Evolutionary conservation across 805 yeast genomes (phyloP), one percentile per base, ranked within the genome.

Genomic region (Metschnikowia lachancei): DNA sequence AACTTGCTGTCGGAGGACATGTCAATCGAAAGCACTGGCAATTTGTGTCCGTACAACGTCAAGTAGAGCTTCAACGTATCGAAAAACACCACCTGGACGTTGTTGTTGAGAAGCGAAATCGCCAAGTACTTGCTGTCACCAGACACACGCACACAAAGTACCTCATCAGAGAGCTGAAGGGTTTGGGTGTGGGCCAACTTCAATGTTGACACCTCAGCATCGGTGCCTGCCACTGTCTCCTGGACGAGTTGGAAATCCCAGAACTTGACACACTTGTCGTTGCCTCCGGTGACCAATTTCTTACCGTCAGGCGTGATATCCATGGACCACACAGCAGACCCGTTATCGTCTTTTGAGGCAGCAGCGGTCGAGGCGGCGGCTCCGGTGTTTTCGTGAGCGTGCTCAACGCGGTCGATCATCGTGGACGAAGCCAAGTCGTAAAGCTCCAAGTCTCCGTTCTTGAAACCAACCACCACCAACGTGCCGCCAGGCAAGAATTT

Each of bases 1-100:
- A 94, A 64, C 65, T 94, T 92, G 32, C 92, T 83, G 65, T 94
- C 99, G 56, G 66, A 75, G 1, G 98, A 87, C 36, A 94, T 90
- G 63, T 94, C 99, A 55, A 94, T 80, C 2, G 96, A 85, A 44
- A 94, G 73, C 2, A 94, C 99, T 0, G 99, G 99, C 51, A 94
- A 76, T 63, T 92, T 94, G 67, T 94, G 99, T 33, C 99, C 99
- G 60, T 94, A 94, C 49, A 94, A 73, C 59, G 92, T 87, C 53
- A 94, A 73, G 67, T 78, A 94, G 60, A 94, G 85, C 67, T 92
- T 94, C 63, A 91, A 75, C 12, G 95, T 74, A 61, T 92, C 98
- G 43, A 83, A 73, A 63, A 85, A 92, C 59, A 94, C 89, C 16
- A 94, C 94, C 67, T 94, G 95, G 37, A 94, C 96, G n/a, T 97